These are phyloP conservation scores for Prinsepia uniflora DNA, from an alignment of 306 rosid species.

Conservation along the genomic window DNA sequence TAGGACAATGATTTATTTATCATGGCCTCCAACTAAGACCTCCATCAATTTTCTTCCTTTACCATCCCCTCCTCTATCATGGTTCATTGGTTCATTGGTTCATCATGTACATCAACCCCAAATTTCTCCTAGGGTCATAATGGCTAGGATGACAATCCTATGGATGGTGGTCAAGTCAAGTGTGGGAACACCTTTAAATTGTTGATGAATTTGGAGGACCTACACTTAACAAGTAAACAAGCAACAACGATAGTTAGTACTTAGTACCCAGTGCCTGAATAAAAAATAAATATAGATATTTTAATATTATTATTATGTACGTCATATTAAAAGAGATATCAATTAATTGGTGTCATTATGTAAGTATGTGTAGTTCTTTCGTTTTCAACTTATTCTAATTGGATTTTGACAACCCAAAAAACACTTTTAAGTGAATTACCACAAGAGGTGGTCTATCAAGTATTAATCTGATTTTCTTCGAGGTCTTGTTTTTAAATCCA, in stretches of 20 bases:
- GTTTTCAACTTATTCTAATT: too few relatives aligned
- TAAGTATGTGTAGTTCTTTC: too few relatives aligned
- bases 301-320: too few relatives aligned
- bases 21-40: slow-evolving; percentile 46
- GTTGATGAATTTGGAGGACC: neutral
- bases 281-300: too few relatives aligned
- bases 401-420: too few relatives aligned
- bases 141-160: neutral
- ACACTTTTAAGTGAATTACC: too few relatives aligned
- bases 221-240: neutral
- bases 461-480: too few relatives aligned
- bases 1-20: slow-evolving; percentile 36
- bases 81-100: too few relatives aligned
- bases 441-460: too few relatives aligned
- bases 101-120: neutral
- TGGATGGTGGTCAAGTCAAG: neutral
- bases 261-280: neutral
- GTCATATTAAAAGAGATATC: too few relatives aligned
- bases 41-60: neutral
- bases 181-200: neutral
- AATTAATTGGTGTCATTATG: too few relatives aligned
- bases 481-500: too few relatives aligned
- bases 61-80: neutral
- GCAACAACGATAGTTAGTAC: neutral
- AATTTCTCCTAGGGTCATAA: neutral